These are phyloP conservation scores for Gastrolobium villosum DNA, from an alignment of 306 rosid species.

Conservation along the genomic window DNA sequence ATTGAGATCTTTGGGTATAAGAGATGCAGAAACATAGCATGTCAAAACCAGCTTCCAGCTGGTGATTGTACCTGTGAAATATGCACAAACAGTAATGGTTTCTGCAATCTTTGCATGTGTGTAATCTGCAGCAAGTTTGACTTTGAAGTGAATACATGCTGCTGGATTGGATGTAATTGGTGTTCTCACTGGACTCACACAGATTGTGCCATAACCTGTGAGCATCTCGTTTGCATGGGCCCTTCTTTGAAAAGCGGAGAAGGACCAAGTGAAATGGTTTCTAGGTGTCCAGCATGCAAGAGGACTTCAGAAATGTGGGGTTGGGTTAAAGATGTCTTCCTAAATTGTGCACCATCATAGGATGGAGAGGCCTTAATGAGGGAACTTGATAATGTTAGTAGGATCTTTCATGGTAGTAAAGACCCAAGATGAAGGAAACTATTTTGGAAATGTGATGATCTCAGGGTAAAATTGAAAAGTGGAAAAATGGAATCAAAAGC, in stretches of 20 bases:
- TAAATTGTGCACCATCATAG: conserved; percentile 85
- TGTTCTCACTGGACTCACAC: conserved; percentile 94
- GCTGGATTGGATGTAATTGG: conserved; percentile 87
- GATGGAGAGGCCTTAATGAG: conserved; percentile 73
- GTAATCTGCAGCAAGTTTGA: conserved; percentile 87
- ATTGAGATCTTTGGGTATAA: conserved; percentile 79
- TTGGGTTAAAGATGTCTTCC: conserved; percentile 90
- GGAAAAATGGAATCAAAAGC: conserved; percentile 62
- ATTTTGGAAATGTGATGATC: conserved; percentile 75
- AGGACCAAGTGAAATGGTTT: conserved; percentile 79
- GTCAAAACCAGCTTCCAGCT: conserved; percentile 86
- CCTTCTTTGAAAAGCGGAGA: conserved; percentile 67
- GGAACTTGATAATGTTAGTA: conserved; percentile 82
- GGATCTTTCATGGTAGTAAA: conserved; percentile 78
- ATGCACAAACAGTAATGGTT: conserved; percentile 77
- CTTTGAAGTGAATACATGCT: conserved; percentile 87
- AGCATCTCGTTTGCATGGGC: conserved; percentile 71
- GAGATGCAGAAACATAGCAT: conserved; percentile 83
- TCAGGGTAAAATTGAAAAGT: conserved; percentile 67
- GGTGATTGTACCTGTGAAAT: conserved; percentile 83
- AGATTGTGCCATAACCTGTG: conserved; percentile 78
- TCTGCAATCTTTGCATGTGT: conserved; percentile 92
- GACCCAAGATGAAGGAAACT: conserved; percentile 77
- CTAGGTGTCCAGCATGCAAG: conserved; percentile 81
- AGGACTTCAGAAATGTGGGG: conserved; percentile 84